Evolutionary conservation across 2,329 filamentous ascomycete species (phyloP), one percentile per base, ranked within the genome.

Genomic region (Xenoacremonium recifei): DNA sequence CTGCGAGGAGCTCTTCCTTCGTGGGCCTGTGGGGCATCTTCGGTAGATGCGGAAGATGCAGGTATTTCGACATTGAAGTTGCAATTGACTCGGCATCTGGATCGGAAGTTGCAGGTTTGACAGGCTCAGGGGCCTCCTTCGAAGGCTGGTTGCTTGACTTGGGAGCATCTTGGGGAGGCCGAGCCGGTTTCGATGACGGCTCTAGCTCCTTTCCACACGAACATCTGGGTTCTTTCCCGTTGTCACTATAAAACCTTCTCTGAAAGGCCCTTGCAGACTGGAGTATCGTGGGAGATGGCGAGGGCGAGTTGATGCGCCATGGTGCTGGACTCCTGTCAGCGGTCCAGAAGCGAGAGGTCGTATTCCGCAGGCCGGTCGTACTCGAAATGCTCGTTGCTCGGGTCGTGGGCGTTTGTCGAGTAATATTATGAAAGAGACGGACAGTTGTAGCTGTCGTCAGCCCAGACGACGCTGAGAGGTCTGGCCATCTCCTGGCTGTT

Each of bases 1-100:
- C 92, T 16, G 88, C 86, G 25, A 99, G 74, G 20, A 99, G 76
- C 65, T 99, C 93, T 62, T 96, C 91, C 61, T 95, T 96, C 6
- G 85, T 92, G 5, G 93, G 92, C 16, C 91, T 79, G 69, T 96
- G 89, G n/a, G 85, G 81, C 64, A 90, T 80, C 55, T 87, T 85
- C 18, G 77, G 69, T 42, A 82, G 63, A 57, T 79, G 73, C 16
- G 75, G 68, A 44, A 80, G 63, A 55, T 81, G 75, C 7, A 82
- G 58, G 51, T 84, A 84, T 53, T 79, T 80, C 23, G 77, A 79
- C 56, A 81, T 64, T 20, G 77, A 75, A 33, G 71, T 63, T 13
- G 73, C 65, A 33, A 78, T 67, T 4, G 73, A 69, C 48, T 75
- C 70, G 16, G 54, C 41, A 23, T 61, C 55, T 10, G 54, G 41